A percentile compares a stretch with the other conserved stretches of the same genome.
These are phyloP conservation scores for Skeletonema costatum DNA, from an alignment of 108 stramenopile genomes.

Conservation along the genomic window DNA sequence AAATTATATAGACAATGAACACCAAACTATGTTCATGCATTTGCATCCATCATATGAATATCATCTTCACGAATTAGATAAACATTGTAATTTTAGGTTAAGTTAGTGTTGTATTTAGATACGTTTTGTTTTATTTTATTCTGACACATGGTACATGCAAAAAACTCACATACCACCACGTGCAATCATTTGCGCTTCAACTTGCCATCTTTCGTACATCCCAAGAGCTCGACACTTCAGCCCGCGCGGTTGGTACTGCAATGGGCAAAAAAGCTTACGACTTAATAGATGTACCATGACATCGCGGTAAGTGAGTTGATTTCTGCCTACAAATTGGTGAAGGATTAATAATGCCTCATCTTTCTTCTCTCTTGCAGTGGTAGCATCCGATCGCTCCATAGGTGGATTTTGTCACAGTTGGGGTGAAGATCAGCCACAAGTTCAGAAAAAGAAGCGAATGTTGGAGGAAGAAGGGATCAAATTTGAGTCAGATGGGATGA, in stretches of 20 bases:
- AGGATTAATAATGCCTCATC: background rate
- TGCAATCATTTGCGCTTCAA: background rate
- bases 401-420: slow-evolving; percentile 41
- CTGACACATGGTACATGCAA: no score
- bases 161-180: background rate
- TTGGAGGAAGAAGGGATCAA: slow-evolving; percentile 40
- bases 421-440: slow-evolving; percentile 29
- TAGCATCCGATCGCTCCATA: slow-evolving; percentile 46
- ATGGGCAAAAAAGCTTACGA: slow-evolving; percentile 41
- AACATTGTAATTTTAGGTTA: no score
- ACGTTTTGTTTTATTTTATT: no score
- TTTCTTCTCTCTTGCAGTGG: slow-evolving; percentile 14
- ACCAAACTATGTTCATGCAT: background rate
- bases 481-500: slow-evolving; percentile 29
- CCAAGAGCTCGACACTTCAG: slow-evolving; percentile 35
- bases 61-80: no score
- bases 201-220: background rate
- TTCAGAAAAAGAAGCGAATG: slow-evolving; percentile 32
- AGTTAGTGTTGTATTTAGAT: no score
- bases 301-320: slow-evolving; percentile 3
- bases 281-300: slow-evolving; percentile 39
- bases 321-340: background rate
- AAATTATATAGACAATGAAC: background rate
- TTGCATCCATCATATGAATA: background rate
- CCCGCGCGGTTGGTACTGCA: slow-evolving; percentile 43